Evolutionary conservation across 2,329 filamentous ascomycete genomes (phyloP).

Genomic region (Bipolaris oryzae): DNA sequence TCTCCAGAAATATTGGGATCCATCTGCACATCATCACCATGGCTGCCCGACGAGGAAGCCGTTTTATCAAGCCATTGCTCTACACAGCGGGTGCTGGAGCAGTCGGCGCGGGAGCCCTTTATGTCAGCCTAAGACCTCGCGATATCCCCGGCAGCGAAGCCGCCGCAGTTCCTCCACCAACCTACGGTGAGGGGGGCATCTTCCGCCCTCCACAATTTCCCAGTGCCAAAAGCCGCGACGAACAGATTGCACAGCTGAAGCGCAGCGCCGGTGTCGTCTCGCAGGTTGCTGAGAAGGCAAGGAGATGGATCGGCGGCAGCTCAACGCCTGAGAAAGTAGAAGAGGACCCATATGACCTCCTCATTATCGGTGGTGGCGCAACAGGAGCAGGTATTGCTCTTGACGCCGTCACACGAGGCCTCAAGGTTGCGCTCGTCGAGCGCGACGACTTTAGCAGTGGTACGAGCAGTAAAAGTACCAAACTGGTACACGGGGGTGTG

Average conservation of each 20-base stretch:
- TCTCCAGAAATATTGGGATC: conserved; percentile 2
- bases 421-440: conserved; percentile 82
- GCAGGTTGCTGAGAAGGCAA: conserved; percentile 44
- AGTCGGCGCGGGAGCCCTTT: conserved; percentile 62
- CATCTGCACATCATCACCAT: conserved; percentile 26
- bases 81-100: conserved; percentile 63
- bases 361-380: conserved; percentile 79
- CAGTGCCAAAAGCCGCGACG: conserved; percentile 64
- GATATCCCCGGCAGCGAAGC: conserved; percentile 74
- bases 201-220: conserved; percentile 72
- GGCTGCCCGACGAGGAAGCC: conserved; percentile 48
- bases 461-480: conserved; percentile 86
- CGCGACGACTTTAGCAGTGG: conserved; percentile 82
- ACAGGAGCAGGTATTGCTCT: conserved; percentile 82
- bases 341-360: conserved; percentile 71
- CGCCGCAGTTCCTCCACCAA: conserved; percentile 72
- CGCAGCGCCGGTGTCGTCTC: conserved; percentile 54
- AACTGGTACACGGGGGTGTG: conserved; percentile 84
- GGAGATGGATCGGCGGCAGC: conserved; percentile 50
- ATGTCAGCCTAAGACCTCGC: conserved; percentile 70
- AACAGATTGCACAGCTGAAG: conserved; percentile 68
- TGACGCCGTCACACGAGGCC: conserved; percentile 77
- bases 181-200: conserved; percentile 70
- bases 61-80: conserved; percentile 62
- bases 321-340: conserved; percentile 37